These are phyloP conservation scores for Conringia planisiliqua DNA, from an alignment of 345 rosid species.

Conservation along the genomic window DNA sequence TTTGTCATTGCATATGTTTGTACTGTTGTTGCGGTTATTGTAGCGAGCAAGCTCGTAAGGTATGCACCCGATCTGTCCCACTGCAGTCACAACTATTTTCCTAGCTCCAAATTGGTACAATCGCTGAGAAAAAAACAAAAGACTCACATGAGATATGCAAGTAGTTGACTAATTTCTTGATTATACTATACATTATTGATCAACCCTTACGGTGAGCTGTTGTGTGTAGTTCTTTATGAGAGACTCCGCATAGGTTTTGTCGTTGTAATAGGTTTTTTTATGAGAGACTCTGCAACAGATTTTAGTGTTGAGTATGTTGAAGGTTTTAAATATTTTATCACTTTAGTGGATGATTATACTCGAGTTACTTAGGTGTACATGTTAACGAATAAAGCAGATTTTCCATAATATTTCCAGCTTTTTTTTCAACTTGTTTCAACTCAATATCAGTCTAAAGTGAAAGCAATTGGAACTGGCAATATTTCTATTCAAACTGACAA, in stretches of 20 bases:
- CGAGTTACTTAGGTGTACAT: too few relatives aligned
- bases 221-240: conserved; percentile 69
- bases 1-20: conserved; percentile 67
- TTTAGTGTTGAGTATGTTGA: too few relatives aligned
- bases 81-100: conserved; percentile 65
- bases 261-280: too few relatives aligned
- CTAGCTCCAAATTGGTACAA: conserved; percentile 63
- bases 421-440: too few relatives aligned
- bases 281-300: too few relatives aligned
- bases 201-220: conserved; percentile 52
- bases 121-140: conserved; percentile 42
- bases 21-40: conserved; percentile 53
- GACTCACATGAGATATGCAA: not conserved
- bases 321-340: too few relatives aligned
- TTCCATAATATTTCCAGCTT: too few relatives aligned
- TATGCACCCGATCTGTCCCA: conserved; percentile 91
- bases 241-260: conserved; percentile 52
- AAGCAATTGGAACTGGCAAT: too few relatives aligned
- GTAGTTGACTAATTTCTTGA: not conserved
- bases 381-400: too few relatives aligned
- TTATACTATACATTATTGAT: not conserved
- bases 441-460: too few relatives aligned
- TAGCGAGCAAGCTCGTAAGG: conserved; percentile 82
- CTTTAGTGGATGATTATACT: too few relatives aligned
- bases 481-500: too few relatives aligned